Percentiles rank a stretch among this genome's conserved stretches.
These are phyloP conservation scores for Trichocladium uniseriatum DNA, from an alignment of 495 filamentous ascomycete species.

Conservation along the genomic window DNA sequence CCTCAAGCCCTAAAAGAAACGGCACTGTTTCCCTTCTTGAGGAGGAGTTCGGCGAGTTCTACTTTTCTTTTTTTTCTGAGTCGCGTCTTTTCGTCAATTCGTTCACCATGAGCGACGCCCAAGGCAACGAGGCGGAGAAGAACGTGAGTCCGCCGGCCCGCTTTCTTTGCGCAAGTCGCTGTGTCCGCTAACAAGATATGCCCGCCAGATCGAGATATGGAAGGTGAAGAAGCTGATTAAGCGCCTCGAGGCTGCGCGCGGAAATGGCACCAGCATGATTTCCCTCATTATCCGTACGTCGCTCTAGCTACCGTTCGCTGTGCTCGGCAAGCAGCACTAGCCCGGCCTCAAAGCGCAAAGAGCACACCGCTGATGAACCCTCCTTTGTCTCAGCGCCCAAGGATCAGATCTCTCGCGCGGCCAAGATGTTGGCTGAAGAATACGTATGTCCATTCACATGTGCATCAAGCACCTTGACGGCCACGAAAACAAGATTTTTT, in stretches of 20 bases:
- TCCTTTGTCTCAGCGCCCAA: conserved; percentile 62
- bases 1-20: not conserved
- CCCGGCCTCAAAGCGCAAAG: conserved; percentile 8
- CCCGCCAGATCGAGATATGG: conserved; percentile 58
- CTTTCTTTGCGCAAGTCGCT: not conserved
- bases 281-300: conserved; percentile 93
- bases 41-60: conserved; percentile 1
- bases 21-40: not conserved
- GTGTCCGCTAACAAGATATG: conserved; percentile 14
- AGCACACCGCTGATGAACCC: conserved; percentile 10
- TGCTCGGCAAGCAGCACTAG: not conserved
- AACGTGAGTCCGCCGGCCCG: conserved; percentile 53
- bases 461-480: conserved; percentile 6
- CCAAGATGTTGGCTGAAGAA: conserved; percentile 99
- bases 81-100: not conserved
- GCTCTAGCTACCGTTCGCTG: conserved; percentile 9
- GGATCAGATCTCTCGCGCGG: conserved; percentile 91
- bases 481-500: conserved; percentile 12
- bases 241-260: conserved; percentile 81
- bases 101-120: conserved; percentile 77
- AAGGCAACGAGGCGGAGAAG: conserved; percentile 92
- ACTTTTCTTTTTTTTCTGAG: conserved; percentile 1
- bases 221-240: conserved; percentile 97
- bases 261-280: conserved; percentile 98
- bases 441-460: conserved; percentile 53